These are phyloP conservation scores for Blastobotrys americana DNA, from an alignment of 805 yeast genomes.

Conservation along the genomic window DNA sequence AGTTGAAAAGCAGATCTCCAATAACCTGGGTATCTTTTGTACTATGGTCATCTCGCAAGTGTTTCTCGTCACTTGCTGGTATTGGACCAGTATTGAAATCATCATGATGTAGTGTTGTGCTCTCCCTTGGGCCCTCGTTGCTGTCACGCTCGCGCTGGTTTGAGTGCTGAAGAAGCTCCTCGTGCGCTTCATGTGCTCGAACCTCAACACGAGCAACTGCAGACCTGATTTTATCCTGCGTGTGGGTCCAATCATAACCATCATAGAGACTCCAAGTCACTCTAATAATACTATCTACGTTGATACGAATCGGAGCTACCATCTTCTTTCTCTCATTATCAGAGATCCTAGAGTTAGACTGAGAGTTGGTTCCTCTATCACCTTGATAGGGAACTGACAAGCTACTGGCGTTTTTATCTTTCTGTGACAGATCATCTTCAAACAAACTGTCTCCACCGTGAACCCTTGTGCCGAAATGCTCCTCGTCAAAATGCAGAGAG, in stretches of 20 bases:
- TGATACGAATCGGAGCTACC: constrained; percentile 8
- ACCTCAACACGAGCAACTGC: constrained; percentile 58
- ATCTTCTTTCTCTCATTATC: background rate
- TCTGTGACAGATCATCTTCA: background rate
- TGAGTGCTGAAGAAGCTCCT: constrained; percentile 13
- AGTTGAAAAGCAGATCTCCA: constrained; percentile 66
- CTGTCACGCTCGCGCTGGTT: constrained; percentile 1
- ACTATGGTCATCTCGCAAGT: constrained; percentile 3
- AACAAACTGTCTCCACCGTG: background rate
- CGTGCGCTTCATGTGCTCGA: constrained; percentile 34
- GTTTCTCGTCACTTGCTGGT: background rate
- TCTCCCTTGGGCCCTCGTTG: constrained; percentile 7
- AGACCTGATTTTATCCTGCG: constrained; percentile 58
- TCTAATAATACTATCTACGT: constrained; percentile 19
- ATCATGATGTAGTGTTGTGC: constrained; percentile 12
- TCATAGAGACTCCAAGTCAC: constrained; percentile 51
- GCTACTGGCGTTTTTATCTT: background rate
- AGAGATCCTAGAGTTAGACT: background rate
- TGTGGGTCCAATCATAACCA: constrained; percentile 88
- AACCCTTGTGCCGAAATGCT: constrained; percentile 26
- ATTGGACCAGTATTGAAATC: constrained; percentile 14
- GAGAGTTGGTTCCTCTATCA: background rate
- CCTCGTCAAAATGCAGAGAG: constrained; percentile 17
- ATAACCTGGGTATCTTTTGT: constrained; percentile 30
- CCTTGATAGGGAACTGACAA: background rate